phyloP scores from a whole-genome alignment of 1,139 yeast species.

The Debaryomyces singareniensis region DNA sequence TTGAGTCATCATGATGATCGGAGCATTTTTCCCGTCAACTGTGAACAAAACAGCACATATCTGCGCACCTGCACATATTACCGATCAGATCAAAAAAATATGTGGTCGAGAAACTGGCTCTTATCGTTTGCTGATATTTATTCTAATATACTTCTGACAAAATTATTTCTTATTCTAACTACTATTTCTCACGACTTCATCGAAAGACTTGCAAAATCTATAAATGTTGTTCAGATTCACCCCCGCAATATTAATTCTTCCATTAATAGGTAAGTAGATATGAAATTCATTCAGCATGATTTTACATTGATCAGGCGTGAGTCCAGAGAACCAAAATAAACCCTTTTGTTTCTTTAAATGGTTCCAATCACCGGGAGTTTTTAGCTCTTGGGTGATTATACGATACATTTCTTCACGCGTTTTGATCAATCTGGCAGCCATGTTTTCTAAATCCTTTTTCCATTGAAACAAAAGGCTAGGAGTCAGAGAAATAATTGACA shows the following conservation, averaged over 20 bases:
- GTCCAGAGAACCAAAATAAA: conserved; percentile 40
- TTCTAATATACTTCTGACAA: too few species aligned
- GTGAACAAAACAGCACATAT: too few species aligned
- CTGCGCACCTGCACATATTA: too few species aligned
- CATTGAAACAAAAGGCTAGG: conserved; percentile 22
- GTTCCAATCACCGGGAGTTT: conserved; percentile 41
- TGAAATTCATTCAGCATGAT: conserved; percentile 27
- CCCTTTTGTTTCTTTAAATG: conserved; percentile 32
- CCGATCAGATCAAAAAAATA: too few species aligned
- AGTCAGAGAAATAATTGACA: conserved; percentile 20
- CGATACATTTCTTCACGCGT: conserved; percentile 22
- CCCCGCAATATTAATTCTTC: conserved; percentile 42
- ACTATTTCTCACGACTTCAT: conserved; percentile 28
- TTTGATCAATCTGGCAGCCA: conserved; percentile 23
- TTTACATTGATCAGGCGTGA: conserved; percentile 25
- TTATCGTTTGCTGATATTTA: too few species aligned
- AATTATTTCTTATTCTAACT: too few species aligned
- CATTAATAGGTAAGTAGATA: conserved; percentile 30
- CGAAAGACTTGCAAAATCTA: conserved; percentile 28
- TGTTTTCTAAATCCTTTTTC: conserved; percentile 26
- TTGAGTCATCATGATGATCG: too few species aligned
- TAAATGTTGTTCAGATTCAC: conserved; percentile 31
- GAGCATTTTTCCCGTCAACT: too few species aligned
- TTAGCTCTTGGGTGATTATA: conserved; percentile 19
- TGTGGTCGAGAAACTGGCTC: too few species aligned